phyloP scores from a whole-genome alignment of 2,329 filamentous ascomycete species.

The Sphaerulina vaccinii region DNA sequence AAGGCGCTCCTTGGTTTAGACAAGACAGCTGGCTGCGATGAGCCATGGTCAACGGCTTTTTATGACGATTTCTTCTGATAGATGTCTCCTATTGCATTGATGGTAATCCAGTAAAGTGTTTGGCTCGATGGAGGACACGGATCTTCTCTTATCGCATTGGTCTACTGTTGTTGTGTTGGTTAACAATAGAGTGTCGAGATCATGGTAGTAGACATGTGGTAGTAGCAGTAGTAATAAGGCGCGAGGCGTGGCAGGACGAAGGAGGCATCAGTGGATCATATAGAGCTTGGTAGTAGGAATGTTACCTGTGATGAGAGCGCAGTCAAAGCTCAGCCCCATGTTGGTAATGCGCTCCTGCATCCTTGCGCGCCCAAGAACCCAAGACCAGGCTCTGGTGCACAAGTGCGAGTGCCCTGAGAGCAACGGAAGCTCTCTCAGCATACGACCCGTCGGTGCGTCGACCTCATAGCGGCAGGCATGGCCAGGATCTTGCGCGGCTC shows the following conservation, averaged over 20 bases:
- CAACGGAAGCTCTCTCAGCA: constrained; percentile 14
- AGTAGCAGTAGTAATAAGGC: background rate
- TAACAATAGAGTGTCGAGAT: too few species aligned
- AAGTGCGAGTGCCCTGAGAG: constrained; percentile 4
- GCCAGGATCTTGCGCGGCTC: constrained; percentile 12
- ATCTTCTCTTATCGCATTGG: too few species aligned
- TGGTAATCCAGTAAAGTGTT: background rate
- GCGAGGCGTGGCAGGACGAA: background rate
- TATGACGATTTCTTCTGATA: background rate
- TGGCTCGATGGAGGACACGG: background rate
- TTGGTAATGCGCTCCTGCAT: constrained; percentile 8
- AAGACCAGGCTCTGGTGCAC: background rate
- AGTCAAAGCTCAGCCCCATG: constrained; percentile 7
- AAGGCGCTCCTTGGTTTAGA: constrained; percentile 16
- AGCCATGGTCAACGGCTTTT: constrained; percentile 16
- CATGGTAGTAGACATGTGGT: background rate
- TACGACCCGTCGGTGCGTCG: constrained; percentile 8
- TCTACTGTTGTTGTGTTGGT: background rate
- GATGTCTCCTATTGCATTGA: background rate
- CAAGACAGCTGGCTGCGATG: constrained; percentile 25
- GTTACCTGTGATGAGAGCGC: background rate
- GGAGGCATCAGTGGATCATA: constrained; percentile 5
- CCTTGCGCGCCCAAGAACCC: constrained; percentile 2
- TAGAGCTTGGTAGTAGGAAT: background rate
- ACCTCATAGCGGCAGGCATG: constrained; percentile 3